These are phyloP conservation scores for Diaporthe eres DNA, from an alignment of 2,329 filamentous ascomycete genomes.

Conservation along the genomic window DNA sequence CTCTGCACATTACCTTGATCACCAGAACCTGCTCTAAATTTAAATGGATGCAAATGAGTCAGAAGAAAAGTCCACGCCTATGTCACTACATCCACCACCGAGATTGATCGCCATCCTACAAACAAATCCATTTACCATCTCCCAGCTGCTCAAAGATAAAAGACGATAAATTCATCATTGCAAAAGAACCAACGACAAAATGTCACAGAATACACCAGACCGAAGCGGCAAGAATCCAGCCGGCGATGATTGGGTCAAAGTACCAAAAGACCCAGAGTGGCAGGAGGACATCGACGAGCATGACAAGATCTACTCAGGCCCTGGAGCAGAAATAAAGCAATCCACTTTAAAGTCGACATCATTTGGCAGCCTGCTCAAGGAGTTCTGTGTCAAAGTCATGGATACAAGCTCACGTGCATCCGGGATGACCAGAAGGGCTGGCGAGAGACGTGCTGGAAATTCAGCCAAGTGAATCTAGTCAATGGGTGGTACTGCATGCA, in stretches of 20 bases:
- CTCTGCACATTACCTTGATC: not conserved
- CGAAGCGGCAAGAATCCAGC: not conserved
- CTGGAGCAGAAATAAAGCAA: not conserved
- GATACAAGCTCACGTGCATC: slow-evolving; percentile 24
- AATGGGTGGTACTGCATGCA: not conserved
- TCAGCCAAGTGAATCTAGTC: not conserved
- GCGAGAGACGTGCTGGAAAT: not conserved
- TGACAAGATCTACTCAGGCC: not conserved
- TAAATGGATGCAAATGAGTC: not conserved
- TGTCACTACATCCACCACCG: not conserved
- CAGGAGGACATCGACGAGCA: slow-evolving; percentile 21
- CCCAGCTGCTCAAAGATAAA: not conserved
- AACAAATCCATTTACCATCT: not conserved
- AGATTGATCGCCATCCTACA: not conserved
- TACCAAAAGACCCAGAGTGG: slow-evolving; percentile 21
- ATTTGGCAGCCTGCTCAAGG: slow-evolving; percentile 23
- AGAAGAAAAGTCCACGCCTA: no score
- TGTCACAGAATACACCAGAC: not conserved
- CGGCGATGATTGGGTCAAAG: slow-evolving; percentile 12
- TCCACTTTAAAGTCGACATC: not conserved
- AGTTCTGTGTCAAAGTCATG: slow-evolving; percentile 26
- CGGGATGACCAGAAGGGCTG: slow-evolving; percentile 21
- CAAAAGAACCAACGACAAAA: not conserved
- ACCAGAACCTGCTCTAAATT: not conserved
- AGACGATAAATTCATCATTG: no score